Evolutionary conservation across 768 basidiomycete species (phyloP).

Genomic region (Amanita rubescens): DNA sequence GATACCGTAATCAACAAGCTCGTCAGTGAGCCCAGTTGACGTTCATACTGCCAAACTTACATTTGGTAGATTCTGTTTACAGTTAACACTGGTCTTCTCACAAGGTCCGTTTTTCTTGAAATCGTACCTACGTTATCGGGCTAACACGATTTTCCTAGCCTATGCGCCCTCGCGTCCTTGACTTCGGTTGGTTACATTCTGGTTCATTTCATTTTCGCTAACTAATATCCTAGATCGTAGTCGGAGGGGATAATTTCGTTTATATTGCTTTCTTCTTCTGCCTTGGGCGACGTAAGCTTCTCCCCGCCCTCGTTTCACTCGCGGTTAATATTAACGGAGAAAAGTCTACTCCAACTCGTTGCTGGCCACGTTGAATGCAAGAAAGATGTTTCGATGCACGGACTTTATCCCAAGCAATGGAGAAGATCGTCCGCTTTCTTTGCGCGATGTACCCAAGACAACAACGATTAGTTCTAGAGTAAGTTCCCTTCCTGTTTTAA

Average conservation of each 20-base stretch:
- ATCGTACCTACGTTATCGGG: not conserved
- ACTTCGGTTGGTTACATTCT: constrained; percentile 32
- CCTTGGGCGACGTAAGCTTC: constrained; percentile 44
- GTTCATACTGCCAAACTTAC: not conserved
- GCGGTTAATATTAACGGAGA: not conserved
- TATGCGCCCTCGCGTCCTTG: constrained; percentile 49
- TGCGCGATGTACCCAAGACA: constrained; percentile 31
- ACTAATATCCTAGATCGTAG: constrained; percentile 32
- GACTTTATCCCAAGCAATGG: constrained; percentile 34
- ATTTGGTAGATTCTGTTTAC: constrained; percentile 32
- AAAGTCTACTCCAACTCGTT: constrained; percentile 55
- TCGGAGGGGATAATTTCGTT: constrained; percentile 40
- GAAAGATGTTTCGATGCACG: constrained; percentile 37
- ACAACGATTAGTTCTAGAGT: constrained; percentile 26
- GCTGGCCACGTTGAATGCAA: constrained; percentile 52
- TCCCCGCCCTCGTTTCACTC: not conserved
- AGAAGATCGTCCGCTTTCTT: constrained; percentile 31
- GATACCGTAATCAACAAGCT: constrained; percentile 40
- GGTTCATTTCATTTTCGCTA: constrained; percentile 1
- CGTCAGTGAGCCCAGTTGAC: constrained; percentile 18
- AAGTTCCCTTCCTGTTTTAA: constrained; percentile 7
- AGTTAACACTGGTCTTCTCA: constrained; percentile 35
- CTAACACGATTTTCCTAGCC: constrained; percentile 18
- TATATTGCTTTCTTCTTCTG: constrained; percentile 57
- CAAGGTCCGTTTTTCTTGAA: constrained; percentile 21